Base-by-base conservation (phyloP, 2,329 filamentous ascomycete species). In the Penicillium brasilianum region DNA sequence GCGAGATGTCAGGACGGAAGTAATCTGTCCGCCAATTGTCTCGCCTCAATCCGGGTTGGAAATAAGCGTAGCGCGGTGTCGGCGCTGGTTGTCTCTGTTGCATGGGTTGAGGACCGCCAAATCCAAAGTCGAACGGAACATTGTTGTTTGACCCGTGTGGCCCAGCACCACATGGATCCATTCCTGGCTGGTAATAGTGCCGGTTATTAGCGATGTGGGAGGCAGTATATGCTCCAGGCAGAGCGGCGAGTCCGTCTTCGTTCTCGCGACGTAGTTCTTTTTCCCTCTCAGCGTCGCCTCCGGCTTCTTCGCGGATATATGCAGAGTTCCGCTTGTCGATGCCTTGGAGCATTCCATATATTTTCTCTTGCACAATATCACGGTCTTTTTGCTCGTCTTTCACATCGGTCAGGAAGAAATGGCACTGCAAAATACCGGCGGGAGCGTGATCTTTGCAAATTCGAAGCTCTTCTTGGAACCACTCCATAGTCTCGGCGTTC, bases 21-120 rank as follows among this genome's bases (percentile, higher is more conserved):
- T 97, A 97, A 78, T 97, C 93, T 14, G 95, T 92, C 66, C 87
- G 90, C 92, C 94, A 97, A 57, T 93, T 91, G 66, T 92, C 89
- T 55, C 82, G 81, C 66, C 81, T 81, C 20, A 74, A 75, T 37
- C 74, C 70, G 7, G 78, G 84, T 36, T 68, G 63, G 62, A 93
- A 86, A 74, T 96, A 96, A 0, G 93, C 93, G 73, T 95, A 97
- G 16, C 92, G 90, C 88, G 96, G 94, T 53, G 96, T 65, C 5
- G 14, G 22, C 30, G 55, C 81, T 69, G 87, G 92, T 50, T 50
- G 46, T 82, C 93, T 94, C 73, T 96, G 92, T 77, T 96, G 92
- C 69, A 93, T 89, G 0, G 91, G 93, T 8, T 93, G 92, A 28
- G 92, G 93, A 62, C 87, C 86, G 0, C 91, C 90, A 77, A 96